phyloP scores from a whole-genome alignment of 1,284 basidiomycete genomes.

The Polyporus tsugae region DNA sequence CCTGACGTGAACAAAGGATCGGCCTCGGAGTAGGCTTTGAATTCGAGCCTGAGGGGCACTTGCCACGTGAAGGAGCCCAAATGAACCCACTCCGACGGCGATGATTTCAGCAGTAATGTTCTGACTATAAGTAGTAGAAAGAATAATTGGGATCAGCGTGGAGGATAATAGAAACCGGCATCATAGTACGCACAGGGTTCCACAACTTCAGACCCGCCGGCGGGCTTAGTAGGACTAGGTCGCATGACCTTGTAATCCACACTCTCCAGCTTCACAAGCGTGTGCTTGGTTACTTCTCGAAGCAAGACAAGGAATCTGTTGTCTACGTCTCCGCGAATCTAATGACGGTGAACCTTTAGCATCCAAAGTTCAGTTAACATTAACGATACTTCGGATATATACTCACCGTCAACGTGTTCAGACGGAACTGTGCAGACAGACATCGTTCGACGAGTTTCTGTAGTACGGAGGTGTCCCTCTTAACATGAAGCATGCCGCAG shows the following conservation, averaged over 20 bases:
- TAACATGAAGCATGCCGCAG: no score
- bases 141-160: neutral
- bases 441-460: neutral
- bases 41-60: no score
- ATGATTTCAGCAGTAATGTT: neutral
- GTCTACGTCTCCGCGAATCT: neutral
- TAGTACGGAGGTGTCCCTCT: no score
- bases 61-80: neutral
- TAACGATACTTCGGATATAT: no score
- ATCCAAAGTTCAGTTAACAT: no score
- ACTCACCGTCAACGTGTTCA: neutral
- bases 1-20: no score
- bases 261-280: neutral
- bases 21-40: no score
- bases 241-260: no score
- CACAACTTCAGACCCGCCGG: no score
- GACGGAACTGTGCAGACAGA: neutral
- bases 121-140: neutral
- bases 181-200: no score
- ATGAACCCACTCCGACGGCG: neutral
- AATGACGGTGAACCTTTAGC: neutral
- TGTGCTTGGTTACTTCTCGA: neutral
- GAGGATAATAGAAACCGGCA: no score
- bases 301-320: neutral
- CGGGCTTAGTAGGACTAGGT: no score